Evolutionary conservation across 306 rosid genomes (phyloP).

Genomic region (Sicyos baderoa): DNA sequence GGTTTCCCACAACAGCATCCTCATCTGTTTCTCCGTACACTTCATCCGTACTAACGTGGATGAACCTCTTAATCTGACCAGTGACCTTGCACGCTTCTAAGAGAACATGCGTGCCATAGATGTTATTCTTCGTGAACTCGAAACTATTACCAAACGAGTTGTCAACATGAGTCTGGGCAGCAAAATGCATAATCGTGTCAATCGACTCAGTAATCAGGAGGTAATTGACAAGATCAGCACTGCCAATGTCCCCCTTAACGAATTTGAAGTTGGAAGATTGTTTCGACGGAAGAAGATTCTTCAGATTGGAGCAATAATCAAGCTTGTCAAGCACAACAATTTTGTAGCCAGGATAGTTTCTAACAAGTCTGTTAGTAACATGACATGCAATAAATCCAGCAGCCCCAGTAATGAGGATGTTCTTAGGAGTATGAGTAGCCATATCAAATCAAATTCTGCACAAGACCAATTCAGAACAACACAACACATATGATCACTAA

Average conservation of each 20-base stretch:
- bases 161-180: constrained; percentile 60
- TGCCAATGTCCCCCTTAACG: constrained; percentile 52
- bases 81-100: constrained; percentile 60
- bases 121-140: constrained; percentile 59
- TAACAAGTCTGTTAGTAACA: constrained; percentile 48
- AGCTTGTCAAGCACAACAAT: constrained; percentile 58
- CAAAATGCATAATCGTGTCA: constrained; percentile 62
- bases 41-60: constrained; percentile 57
- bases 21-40: constrained; percentile 59
- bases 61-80: constrained; percentile 48
- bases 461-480: not conserved
- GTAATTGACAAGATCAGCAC: constrained; percentile 56
- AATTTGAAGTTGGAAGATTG: constrained; percentile 52
- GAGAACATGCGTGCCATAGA: constrained; percentile 52
- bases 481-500: not conserved
- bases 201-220: constrained; percentile 49
- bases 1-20: constrained; percentile 57
- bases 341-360: constrained; percentile 48
- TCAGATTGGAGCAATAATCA: constrained; percentile 54
- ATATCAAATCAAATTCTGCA: constrained; percentile 25
- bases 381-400: constrained; percentile 59
- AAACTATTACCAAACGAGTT: constrained; percentile 57
- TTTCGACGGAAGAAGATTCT: constrained; percentile 47
- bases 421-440: constrained; percentile 48
- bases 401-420: constrained; percentile 58